phyloP scores from a whole-genome alignment of 176 grass and related monocot genomes.

The Thalia dealbata region DNA sequence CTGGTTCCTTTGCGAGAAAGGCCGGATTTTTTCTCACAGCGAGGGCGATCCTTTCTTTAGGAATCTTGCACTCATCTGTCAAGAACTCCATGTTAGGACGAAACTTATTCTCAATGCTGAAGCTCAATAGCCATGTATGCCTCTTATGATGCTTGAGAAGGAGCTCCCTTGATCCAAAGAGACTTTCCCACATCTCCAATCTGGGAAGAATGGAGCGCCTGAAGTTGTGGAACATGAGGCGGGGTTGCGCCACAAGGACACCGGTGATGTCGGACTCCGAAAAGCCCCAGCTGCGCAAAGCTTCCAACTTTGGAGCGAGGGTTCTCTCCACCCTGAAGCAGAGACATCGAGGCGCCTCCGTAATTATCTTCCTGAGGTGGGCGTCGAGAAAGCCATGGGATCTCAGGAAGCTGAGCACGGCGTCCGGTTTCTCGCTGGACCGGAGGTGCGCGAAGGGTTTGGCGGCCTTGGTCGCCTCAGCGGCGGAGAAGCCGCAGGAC shows the following conservation, averaged over 20 bases:
- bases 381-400: too few relatives aligned
- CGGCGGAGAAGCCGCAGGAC: constrained; percentile 28
- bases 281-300: not conserved
- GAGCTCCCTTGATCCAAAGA: not conserved
- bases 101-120: not conserved
- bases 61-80: not conserved
- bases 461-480: constrained; percentile 20
- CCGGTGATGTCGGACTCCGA: not conserved
- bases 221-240: too few relatives aligned
- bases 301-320: not conserved
- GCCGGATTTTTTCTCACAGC: not conserved
- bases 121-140: not conserved
- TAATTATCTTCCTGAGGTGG: not conserved
- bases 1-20: not conserved
- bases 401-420: constrained; percentile 16
- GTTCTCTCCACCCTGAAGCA: not conserved
- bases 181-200: not conserved
- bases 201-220: not conserved
- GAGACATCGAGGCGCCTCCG: fast-evolving
- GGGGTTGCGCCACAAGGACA: not conserved
- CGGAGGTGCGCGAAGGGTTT: constrained; percentile 23
- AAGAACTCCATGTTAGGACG: constrained; percentile 7
- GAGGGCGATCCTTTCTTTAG: not conserved
- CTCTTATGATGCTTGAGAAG: not conserved
- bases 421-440: constrained; percentile 17